A percentile compares a stretch with the other conserved stretches of the same genome.
Evolutionary conservation across 2,329 filamentous ascomycete genomes (phyloP).

Genomic region (Cladosporium austrohemisphaericum): DNA sequence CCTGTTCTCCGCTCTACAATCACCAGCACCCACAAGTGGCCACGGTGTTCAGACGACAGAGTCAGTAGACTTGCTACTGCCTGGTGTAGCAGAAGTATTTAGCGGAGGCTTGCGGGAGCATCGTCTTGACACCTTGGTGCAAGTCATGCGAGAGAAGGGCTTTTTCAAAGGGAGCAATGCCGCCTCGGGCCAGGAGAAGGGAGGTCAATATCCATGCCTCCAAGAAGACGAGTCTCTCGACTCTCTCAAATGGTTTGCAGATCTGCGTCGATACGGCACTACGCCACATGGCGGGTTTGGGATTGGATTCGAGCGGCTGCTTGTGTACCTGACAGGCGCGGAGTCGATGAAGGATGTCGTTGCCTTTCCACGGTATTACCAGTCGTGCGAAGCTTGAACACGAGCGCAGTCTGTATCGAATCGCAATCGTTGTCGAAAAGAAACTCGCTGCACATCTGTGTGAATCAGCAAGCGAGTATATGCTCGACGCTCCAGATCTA

Average conservation of each 20-base stretch:
- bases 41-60: background rate
- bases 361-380: background rate
- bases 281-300: background rate
- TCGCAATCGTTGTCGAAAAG: too few relatives aligned
- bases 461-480: too few relatives aligned
- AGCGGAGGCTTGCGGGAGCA: constrained; percentile 1
- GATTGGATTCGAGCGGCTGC: background rate
- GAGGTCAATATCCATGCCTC: background rate
- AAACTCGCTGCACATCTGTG: too few relatives aligned
- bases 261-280: background rate
- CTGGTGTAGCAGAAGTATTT: background rate
- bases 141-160: background rate
- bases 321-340: background rate
- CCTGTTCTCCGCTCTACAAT: background rate
- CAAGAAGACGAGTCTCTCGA: background rate
- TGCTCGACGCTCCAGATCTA: background rate
- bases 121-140: background rate
- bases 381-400: constrained; percentile 1
- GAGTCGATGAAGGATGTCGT: background rate
- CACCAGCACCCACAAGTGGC: background rate
- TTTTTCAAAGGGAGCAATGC: background rate
- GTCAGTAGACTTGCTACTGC: background rate
- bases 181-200: background rate
- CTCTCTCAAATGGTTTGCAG: background rate
- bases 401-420: too few relatives aligned